Base-by-base conservation (phyloP, 2,329 filamentous ascomycete species). In the Penicillium sp. region DNA sequence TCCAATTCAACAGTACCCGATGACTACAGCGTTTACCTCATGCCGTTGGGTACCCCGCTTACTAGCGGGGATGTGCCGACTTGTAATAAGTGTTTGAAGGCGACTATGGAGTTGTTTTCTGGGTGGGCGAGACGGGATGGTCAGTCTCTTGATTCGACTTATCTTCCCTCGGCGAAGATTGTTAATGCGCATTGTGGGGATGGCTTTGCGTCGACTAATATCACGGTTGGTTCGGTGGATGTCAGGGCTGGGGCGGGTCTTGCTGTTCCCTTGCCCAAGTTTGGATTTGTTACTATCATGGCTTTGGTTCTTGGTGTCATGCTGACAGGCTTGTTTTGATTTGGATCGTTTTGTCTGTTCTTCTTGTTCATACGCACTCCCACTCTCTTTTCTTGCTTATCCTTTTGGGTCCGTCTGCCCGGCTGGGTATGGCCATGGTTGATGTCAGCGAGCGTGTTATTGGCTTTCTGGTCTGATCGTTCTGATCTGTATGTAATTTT, bases 71-170 rank as follows among this genome's bases (percentile, higher is more conserved):
- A 87, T 27, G 80, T 81, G n/a, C 90, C 92, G 0, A 85, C 83
- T 1, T 99, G 94, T 78, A 87, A 84, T 66, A 77, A 78, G 41
- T 97, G 94, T 73, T 80, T 94, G 43, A 81, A 87, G 69, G 81
- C 90, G 60, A 93, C 90, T 5, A 96, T 97, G 91, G 81, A 82
- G 27, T 84, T 96, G 19, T 97, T 89, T 74, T 86, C 89, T 53
- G 76, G 83, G 0, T 88, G 88, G 31, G 86, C 90, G 0, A 80
- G 82, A 15, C 85, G 92, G 66, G 79, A 84, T 37, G 82, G 79
- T 4, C 86, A 89, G 65, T 83, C 86, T 8, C 82, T 97, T 47
- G 83, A 84, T 27, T 73, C 79, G 17, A 89, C 87, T 0, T 97
- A 97, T 71, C 75, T 82, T 6, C 68, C 77, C 10, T 91, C 92